These are phyloP conservation scores for Pseudevernia furfuracea DNA, from an alignment of 495 filamentous ascomycete species.

Conservation along the genomic window DNA sequence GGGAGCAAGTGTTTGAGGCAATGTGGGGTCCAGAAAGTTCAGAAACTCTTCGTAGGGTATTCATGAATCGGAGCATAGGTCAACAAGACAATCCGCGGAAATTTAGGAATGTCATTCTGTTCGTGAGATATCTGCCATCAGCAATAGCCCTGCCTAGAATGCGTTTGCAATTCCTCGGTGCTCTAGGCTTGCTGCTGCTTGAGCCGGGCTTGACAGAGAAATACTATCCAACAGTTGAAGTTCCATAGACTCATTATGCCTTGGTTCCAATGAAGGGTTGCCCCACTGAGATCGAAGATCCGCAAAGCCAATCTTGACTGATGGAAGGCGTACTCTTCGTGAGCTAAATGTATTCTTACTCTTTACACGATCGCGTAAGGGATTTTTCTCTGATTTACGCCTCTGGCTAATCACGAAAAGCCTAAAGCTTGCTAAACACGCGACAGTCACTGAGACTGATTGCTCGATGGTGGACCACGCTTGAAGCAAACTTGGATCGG, in stretches of 20 bases:
- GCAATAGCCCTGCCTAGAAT: too few species aligned
- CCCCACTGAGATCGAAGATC: not conserved
- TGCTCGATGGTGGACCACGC: slow-evolving; percentile 9
- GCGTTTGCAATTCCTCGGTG: too few species aligned
- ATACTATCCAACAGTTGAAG: not conserved
- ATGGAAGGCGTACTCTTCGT: too few species aligned
- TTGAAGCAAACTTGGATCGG: slow-evolving; percentile 1
- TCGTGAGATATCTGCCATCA: too few species aligned
- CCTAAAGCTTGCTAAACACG: slow-evolving; percentile 9
- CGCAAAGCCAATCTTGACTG: not conserved
- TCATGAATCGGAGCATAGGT: too few species aligned
- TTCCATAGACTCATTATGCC: not conserved
- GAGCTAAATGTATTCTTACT: not conserved
- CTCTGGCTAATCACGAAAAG: not conserved
- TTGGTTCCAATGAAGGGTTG: not conserved
- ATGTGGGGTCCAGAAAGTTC: too few species aligned
- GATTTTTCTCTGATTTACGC: not conserved
- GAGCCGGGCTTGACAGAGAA: too few species aligned
- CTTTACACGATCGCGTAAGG: not conserved
- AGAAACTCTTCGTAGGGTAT: too few species aligned
- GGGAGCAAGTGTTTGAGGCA: too few species aligned
- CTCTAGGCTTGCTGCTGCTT: too few species aligned
- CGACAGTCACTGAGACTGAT: slow-evolving; percentile 3
- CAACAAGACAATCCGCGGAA: too few species aligned
- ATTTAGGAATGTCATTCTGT: too few species aligned